Conservation (phyloP, 805 yeast species). For the Suhomyces sp. region DNA sequence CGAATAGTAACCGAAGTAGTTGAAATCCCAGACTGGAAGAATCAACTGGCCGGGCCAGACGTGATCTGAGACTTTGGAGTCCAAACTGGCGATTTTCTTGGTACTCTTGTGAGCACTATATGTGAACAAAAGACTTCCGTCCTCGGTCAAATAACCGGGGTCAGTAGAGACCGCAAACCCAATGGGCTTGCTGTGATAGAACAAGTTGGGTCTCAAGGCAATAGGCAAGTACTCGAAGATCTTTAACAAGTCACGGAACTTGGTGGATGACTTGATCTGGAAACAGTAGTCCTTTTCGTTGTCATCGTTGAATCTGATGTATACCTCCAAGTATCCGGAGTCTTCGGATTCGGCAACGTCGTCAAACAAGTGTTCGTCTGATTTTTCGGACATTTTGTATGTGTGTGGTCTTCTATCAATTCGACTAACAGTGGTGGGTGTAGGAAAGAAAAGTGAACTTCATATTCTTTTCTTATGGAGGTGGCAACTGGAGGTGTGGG, state of each 20-base stretch:
- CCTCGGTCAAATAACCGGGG: slow-evolving; percentile 82
- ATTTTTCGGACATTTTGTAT: slow-evolving; percentile 15
- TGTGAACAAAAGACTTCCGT: slow-evolving; percentile 75
- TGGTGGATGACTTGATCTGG: slow-evolving; percentile 58
- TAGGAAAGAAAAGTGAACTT: too few species aligned
- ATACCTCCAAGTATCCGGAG: slow-evolving; percentile 45
- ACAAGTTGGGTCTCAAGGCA: slow-evolving; percentile 75
- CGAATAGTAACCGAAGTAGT: slow-evolving; percentile 42
- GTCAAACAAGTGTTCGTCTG: slow-evolving; percentile 22
- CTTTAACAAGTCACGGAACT: slow-evolving; percentile 56
- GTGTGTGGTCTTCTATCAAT: too few species aligned
- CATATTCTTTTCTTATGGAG: too few species aligned
- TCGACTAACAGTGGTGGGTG: too few species aligned
- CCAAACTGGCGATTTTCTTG: slow-evolving; percentile 43
- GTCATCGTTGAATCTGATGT: slow-evolving; percentile 82
- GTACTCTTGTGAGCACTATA: slow-evolving; percentile 54
- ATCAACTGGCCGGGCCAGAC: slow-evolving; percentile 91
- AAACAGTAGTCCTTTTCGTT: slow-evolving; percentile 88
- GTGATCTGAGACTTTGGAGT: slow-evolving; percentile 54
- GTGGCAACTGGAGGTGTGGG: too few species aligned
- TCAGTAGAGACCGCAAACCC: slow-evolving; percentile 60
- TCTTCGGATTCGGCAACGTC: slow-evolving; percentile 26
- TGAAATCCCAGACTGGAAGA: slow-evolving; percentile 65
- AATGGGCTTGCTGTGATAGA: slow-evolving; percentile 62
- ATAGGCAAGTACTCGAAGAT: slow-evolving; percentile 71